Evolutionary conservation across 2,329 filamentous ascomycete genomes (phyloP), one percentile per base, ranked within the genome.

Genomic region (Stachybotrys chartarum): DNA sequence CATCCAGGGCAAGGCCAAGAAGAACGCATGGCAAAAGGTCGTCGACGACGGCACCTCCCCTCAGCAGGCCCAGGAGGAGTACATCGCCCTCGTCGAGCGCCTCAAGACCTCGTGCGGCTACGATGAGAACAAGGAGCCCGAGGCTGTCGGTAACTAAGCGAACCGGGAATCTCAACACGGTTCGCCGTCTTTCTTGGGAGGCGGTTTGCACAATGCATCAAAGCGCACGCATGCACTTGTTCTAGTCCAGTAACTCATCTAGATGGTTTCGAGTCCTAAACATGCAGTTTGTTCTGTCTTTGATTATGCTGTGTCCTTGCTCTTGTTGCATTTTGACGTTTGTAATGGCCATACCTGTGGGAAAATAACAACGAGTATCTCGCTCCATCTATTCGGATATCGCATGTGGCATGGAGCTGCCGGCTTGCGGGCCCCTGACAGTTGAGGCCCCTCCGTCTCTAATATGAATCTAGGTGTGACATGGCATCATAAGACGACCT

Each of bases 1-100:
- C 32, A 35, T 53, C 62, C 64, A 91, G 88, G 84, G 78, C 75
- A 95, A 94, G 77, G 84, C 84, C 66, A 96, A 95, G 81, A 83
- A 86, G 76, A 81, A 78, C 65, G 84, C 87, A 54, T 96, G 91
- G 91, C 76, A 90, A 74, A 80, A 85, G 68, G 66, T 85, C 59
- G 81, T 83, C 66, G 82, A 91, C 58, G 79, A 85, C 57, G 82
- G 80, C 52, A 69, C 84, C 62, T 82, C 79, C 58, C 67, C 81
- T 58, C 80, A 86, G 60, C 72, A 85, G 61, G 91, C 91, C 18
- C 87, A 95, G 81, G 78, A 83, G 70, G 76, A 81, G 68, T 97
- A 96, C 75, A 81, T 95, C 65, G 77, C 79, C 63, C 76, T 87
- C 58, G 84, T 94, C 60, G 84, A 91, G 72, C 71, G 77, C 66